Evolutionary conservation across 2,329 filamentous ascomycete species (phyloP), one percentile per base, ranked within the genome.

Genomic region (Chaetomiaceae sp.): DNA sequence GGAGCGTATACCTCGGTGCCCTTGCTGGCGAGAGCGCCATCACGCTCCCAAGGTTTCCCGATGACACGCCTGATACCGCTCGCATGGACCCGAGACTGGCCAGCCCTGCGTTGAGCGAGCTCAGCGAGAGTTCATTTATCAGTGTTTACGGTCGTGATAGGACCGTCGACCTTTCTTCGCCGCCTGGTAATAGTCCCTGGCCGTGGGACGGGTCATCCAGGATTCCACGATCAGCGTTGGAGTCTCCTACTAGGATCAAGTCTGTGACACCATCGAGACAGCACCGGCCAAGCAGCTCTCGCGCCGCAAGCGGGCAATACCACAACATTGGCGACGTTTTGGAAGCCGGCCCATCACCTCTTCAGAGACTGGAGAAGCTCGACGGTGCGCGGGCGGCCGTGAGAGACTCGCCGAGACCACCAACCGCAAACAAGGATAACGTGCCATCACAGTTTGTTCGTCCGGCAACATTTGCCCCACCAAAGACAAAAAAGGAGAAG

Each of bases 91-190:
- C 79, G 55, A 73, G 71, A 38, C 62, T 80, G 54, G 72, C 71
- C 25, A 87, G 82, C 58, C 83, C 84, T 3, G 78, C 76, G 30
- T 67, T 86, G 45, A 86, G 84, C 58, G 73, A 86, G 11, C 67
- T 87, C 56, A 86, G 83, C 58, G 82, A 86, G 65, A 86, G 82
- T 64, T 86, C 83, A 0, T 86, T 87, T 60, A 60, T 79, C 20
- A 86, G 83, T 59, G 72, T 87, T 0, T 87, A 87, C 51, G 83
- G 82, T 2, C 67, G 72, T 21, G 75, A 74, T 56, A 61, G 56
- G 7, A 47, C 58, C 10, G 49, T 60, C 2, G 64, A 65, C 9
- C 61, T 59, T 25, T 60, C 60, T 10, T 59, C 61, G 9, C 55
- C 56, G 7, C 48, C 59, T 3, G 55, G 66, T 3, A 68, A 70